A percentile compares a stretch with the other conserved stretches of the same genome.
phyloP scores from a whole-genome alignment of 176 grass and related monocot species.

The Aegilops longissima region DNA sequence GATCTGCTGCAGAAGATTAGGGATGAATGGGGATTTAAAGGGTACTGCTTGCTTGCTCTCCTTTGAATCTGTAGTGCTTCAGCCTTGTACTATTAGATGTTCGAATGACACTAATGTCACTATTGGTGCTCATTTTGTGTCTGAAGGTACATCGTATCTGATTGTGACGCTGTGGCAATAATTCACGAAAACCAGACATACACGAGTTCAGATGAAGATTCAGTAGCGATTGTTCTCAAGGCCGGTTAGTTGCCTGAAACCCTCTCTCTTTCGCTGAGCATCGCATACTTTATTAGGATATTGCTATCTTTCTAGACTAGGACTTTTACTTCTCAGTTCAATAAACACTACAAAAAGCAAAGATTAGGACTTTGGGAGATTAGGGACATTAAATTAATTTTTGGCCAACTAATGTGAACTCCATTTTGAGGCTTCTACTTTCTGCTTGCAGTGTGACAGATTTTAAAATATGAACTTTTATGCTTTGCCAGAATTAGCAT shows the following conservation, averaged over 20 bases:
- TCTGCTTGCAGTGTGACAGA: neutral
- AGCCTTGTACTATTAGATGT: constrained; percentile 1
- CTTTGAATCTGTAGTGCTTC: neutral
- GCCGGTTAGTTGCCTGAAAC: constrained; percentile 55
- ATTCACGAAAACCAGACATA: constrained; percentile 83
- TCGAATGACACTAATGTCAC: neutral
- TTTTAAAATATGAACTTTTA: neutral
- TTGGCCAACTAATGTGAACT: neutral
- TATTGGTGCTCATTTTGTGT: constrained; percentile 19
- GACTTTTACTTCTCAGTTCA: neutral
- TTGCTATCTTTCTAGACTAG: constrained; percentile 4
- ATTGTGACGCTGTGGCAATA: constrained; percentile 89
- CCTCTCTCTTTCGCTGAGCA: neutral
- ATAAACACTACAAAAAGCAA: neutral
- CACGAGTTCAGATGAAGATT: constrained; percentile 69
- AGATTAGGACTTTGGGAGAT: neutral
- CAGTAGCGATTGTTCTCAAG: constrained; percentile 88
- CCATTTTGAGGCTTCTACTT: neutral
- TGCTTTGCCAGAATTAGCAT: neutral
- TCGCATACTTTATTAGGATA: neutral
- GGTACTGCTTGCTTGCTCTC: constrained; percentile 47
- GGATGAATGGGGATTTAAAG: constrained; percentile 90
- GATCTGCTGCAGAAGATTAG: constrained; percentile 75
- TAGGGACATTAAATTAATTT: neutral
- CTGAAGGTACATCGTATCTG: constrained; percentile 80